phyloP scores from a whole-genome alignment of 2,329 filamentous ascomycete genomes.

The Diaporthe sp. region DNA sequence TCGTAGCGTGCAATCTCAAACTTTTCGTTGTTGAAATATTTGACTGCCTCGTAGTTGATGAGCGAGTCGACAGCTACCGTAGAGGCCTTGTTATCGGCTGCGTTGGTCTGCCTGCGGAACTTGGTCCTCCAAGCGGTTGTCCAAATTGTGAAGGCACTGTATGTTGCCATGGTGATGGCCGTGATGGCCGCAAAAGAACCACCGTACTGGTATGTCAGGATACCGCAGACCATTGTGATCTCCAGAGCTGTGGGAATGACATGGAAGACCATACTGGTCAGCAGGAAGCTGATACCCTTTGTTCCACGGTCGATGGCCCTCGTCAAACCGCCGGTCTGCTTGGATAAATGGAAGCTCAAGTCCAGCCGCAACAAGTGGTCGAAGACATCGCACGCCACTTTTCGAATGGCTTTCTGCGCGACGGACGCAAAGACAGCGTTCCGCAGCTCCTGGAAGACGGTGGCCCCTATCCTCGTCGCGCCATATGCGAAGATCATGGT shows the following conservation, averaged over 20 bases:
- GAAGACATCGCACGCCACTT: slow-evolving; percentile 93
- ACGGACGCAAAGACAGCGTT: slow-evolving; percentile 98
- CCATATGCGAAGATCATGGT: slow-evolving; percentile 96
- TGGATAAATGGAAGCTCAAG: slow-evolving; percentile 91
- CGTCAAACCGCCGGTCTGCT: slow-evolving; percentile 95
- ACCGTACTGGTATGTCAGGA: slow-evolving; percentile 96
- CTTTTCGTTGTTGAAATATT: slow-evolving; percentile 99
- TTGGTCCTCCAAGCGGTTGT: slow-evolving; percentile 98
- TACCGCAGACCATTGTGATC: slow-evolving; percentile 95
- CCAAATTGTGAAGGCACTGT: slow-evolving; percentile 96
- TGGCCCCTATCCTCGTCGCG: slow-evolving; percentile 87
- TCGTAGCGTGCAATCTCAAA: slow-evolving; percentile 95
- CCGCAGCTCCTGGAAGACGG: slow-evolving; percentile 90
- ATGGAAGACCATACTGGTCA: slow-evolving; percentile 99
- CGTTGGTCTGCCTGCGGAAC: slow-evolving; percentile 94
- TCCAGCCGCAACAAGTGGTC: slow-evolving; percentile 90
- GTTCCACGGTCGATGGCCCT: slow-evolving; percentile 96
- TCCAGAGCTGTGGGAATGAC: slow-evolving; percentile 94
- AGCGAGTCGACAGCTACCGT: slow-evolving; percentile 96
- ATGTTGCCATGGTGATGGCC: slow-evolving; percentile 89
- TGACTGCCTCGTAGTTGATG: slow-evolving; percentile 99
- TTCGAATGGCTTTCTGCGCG: slow-evolving; percentile 94
- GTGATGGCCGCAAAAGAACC: slow-evolving; percentile 93
- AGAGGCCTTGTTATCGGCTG: slow-evolving; percentile 94
- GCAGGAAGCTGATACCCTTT: slow-evolving; percentile 96